phyloP scores from a whole-genome alignment of 306 rosid genomes.

The Malus domestica region ASM211411v1 NC_041795.1:25104501-25105000 shows the following conservation, averaged over 20 bases:
- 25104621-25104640: too few species aligned
- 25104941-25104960: constrained; percentile 12
- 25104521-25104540: not conserved
- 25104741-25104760: constrained; percentile 18
- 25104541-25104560: constrained; percentile 3
- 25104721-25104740: not conserved
- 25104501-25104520: constrained; percentile 4
- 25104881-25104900: not conserved
- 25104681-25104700: too few species aligned
- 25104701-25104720: too few species aligned
- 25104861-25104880: not conserved
- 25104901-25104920: not conserved
- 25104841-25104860: constrained; percentile 12
- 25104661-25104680: too few species aligned
- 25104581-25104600: not conserved
- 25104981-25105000: constrained; percentile 6
- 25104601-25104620: not conserved
- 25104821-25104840: constrained; percentile 13
- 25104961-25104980: not conserved
- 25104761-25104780: constrained; percentile 18
- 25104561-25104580: not conserved
- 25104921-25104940: constrained; percentile 15
- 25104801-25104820: constrained; percentile 1
- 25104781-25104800: constrained; percentile 7
- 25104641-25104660: too few species aligned